Percentiles rank a stretch among this genome's conserved stretches.
phyloP scores from a whole-genome alignment of 2,329 filamentous ascomycete genomes.

The Hypoxylon sp. region DNA sequence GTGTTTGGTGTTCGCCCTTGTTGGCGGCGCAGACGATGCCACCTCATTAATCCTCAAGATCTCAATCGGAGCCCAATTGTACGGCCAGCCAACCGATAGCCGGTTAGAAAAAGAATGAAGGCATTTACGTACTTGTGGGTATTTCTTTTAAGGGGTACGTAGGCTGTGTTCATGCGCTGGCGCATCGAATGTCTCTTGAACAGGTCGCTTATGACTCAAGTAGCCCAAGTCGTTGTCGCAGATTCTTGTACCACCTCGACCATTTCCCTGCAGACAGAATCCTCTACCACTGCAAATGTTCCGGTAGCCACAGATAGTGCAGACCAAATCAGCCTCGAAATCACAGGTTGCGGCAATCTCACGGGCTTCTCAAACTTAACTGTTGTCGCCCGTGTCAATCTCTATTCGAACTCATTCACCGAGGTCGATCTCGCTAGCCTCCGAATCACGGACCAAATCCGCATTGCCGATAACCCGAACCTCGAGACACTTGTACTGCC shows the following conservation, averaged over 20 bases:
- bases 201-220: background rate
- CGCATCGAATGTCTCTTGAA: background rate
- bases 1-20: background rate
- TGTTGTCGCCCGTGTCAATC: slow-evolving; percentile 25
- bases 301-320: background rate
- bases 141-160: slow-evolving; percentile 11
- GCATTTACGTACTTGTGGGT: background rate
- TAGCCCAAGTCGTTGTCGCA: slow-evolving; percentile 22
- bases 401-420: slow-evolving; percentile 29
- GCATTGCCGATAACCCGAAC: slow-evolving; percentile 30
- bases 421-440: slow-evolving; percentile 31
- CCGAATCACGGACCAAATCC: slow-evolving; percentile 29
- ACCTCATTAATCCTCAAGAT: slow-evolving; percentile 1
- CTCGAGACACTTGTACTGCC: slow-evolving; percentile 29
- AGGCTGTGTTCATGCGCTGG: background rate
- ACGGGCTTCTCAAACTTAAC: slow-evolving; percentile 12
- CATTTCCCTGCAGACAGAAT: slow-evolving; percentile 10
- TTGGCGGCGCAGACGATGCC: slow-evolving; percentile 11
- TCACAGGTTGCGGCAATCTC: slow-evolving; percentile 26
- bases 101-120: slow-evolving; percentile 23
- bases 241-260: slow-evolving; percentile 32
- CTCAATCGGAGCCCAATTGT: background rate
- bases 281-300: background rate
- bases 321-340: slow-evolving; percentile 21
- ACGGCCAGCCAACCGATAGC: background rate